Evolutionary conservation across 805 yeast genomes (phyloP).

Genomic region (Barnettozyma sucrosica): DNA sequence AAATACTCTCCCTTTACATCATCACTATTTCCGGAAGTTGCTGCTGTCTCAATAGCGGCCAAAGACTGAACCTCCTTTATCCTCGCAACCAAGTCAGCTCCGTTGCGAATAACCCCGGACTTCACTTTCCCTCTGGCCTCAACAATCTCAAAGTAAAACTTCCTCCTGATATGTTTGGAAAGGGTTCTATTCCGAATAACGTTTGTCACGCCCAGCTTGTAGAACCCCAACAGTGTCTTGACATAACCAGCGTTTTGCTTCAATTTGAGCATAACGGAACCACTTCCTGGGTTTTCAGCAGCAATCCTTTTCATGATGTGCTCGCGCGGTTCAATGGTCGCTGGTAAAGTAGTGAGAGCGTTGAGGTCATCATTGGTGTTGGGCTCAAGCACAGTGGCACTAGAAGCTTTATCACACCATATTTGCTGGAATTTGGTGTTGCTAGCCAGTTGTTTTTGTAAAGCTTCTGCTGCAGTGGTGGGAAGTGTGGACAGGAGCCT

Average conservation of each 20-base stretch:
- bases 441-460: neutral
- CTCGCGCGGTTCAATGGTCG: conserved; percentile 3
- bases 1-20: conserved; percentile 11
- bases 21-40: conserved; percentile 7
- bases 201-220: conserved; percentile 50
- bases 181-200: conserved; percentile 43
- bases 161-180: conserved; percentile 24
- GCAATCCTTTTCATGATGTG: conserved; percentile 24
- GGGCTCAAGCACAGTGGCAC: neutral
- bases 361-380: conserved; percentile 8
- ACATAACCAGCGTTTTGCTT: conserved; percentile 41
- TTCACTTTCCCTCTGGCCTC: conserved; percentile 11
- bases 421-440: conserved; percentile 1
- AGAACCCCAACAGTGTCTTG: conserved; percentile 43
- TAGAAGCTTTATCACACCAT: neutral
- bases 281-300: conserved; percentile 15
- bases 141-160: conserved; percentile 25
- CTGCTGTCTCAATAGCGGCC: conserved; percentile 19
- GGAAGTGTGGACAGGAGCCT: conserved; percentile 1
- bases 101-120: conserved; percentile 8
- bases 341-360: conserved; percentile 7
- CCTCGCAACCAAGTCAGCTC: conserved; percentile 31
- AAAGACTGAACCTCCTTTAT: conserved; percentile 32
- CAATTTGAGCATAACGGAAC: conserved; percentile 16
- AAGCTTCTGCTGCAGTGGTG: no score